Percentiles rank a stretch among this genome's conserved stretches.
These are phyloP conservation scores for Phaeomoniella chlamydospora DNA, from an alignment of 2,329 filamentous ascomycete genomes.

Conservation along the genomic window DNA sequence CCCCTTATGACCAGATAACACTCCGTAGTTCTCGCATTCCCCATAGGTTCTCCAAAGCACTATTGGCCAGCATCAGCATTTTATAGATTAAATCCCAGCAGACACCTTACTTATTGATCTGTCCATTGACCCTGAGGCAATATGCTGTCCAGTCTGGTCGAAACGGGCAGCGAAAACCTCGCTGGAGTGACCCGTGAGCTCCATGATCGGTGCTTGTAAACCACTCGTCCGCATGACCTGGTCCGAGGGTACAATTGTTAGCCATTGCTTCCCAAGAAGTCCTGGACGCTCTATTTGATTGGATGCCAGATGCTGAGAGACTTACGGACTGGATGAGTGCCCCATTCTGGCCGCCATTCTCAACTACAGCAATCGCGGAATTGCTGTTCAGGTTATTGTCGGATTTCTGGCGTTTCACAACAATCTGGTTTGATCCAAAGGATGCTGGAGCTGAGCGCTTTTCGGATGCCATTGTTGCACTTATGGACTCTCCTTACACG, in stretches of 20 bases:
- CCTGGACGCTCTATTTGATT: neutral
- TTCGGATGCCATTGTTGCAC: constrained; percentile 60
- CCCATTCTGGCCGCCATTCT: constrained; percentile 37
- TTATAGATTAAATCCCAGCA: neutral
- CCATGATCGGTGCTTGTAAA: constrained; percentile 85
- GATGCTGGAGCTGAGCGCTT: constrained; percentile 86
- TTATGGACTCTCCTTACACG: neutral
- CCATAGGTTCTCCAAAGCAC: constrained; percentile 91
- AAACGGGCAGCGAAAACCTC: constrained; percentile 89
- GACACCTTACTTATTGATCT: constrained; percentile 59
- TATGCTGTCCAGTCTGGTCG: constrained; percentile 71
- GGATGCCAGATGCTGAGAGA: neutral
- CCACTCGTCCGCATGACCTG: constrained; percentile 68
- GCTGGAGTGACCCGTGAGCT: constrained; percentile 62
- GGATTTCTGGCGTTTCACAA: constrained; percentile 80
- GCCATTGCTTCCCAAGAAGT: neutral
- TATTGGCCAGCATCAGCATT: constrained; percentile 19
- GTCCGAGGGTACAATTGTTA: neutral
- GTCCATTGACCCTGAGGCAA: constrained; percentile 94
- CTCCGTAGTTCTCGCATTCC: constrained; percentile 85
- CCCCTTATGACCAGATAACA: constrained; percentile 76
- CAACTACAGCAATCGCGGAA: constrained; percentile 42
- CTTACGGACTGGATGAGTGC: constrained; percentile 53
- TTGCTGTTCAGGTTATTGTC: constrained; percentile 38
- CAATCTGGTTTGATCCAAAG: constrained; percentile 55